These are phyloP conservation scores for Colletotrichum sp. DNA, from an alignment of 2,329 filamentous ascomycete genomes.

Conservation along the genomic window DNA sequence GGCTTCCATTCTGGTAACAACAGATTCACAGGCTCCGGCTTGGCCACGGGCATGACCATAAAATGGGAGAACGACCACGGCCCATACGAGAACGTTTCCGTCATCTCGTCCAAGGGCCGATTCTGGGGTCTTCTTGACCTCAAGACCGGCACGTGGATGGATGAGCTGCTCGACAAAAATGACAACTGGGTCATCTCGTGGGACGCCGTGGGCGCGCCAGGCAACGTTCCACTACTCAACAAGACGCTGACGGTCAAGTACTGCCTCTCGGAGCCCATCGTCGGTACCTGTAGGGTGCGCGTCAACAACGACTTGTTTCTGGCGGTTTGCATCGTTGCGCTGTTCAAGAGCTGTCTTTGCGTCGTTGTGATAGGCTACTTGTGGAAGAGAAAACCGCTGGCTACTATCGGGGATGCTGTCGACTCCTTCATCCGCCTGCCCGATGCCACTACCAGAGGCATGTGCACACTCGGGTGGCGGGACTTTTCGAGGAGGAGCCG, in stretches of 20 bases:
- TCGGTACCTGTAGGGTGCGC: background rate
- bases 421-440: background rate
- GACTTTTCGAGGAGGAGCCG: background rate
- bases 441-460: background rate
- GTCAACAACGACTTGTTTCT: background rate
- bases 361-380: background rate
- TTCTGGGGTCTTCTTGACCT: background rate
- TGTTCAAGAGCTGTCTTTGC: background rate
- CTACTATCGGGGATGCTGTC: background rate
- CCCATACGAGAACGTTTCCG: background rate
- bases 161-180: background rate
- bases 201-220: background rate
- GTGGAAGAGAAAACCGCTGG: background rate
- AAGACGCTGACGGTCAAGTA: background rate
- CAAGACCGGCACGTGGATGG: background rate
- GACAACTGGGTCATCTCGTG: background rate
- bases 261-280: background rate
- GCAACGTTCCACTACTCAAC: background rate
- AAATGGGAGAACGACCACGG: background rate
- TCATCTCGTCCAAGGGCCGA: background rate
- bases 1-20: background rate
- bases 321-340: background rate
- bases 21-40: background rate
- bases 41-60: background rate
- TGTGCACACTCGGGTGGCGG: background rate